These are phyloP conservation scores for Glebionis coronaria DNA, from an alignment of 129 eudicot genomes.

Conservation along the genomic window DNA sequence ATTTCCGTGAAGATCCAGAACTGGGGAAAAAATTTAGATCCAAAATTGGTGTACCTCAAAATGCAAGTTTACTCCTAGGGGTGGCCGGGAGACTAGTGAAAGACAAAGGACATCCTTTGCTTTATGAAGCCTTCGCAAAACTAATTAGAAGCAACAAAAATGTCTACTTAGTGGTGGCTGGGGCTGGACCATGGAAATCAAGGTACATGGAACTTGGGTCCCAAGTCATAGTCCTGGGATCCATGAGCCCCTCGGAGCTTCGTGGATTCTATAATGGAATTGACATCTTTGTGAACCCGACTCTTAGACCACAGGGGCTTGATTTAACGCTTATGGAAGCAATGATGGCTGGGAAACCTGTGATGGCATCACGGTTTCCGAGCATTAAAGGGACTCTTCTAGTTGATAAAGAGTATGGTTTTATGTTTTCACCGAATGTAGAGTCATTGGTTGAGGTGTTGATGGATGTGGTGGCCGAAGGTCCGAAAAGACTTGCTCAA, in stretches of 20 bases:
- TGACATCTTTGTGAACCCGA: slow-evolving; percentile 90
- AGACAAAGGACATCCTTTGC: slow-evolving; percentile 90
- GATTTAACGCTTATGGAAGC: slow-evolving; percentile 97
- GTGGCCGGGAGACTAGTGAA: slow-evolving; percentile 91
- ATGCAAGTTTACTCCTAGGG: slow-evolving; percentile 80
- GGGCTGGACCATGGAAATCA: slow-evolving; percentile 84
- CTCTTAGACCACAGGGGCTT: slow-evolving; percentile 92
- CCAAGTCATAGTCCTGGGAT: slow-evolving; percentile 75
- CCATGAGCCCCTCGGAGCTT: slow-evolving; percentile 69
- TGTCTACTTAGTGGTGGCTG: slow-evolving; percentile 74
- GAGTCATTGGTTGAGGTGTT: slow-evolving; percentile 60
- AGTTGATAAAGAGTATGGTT: slow-evolving; percentile 72
- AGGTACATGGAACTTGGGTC: slow-evolving; percentile 74
- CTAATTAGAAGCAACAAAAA: slow-evolving; percentile 38
- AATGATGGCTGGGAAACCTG: slow-evolving; percentile 90
- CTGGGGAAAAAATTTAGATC: slow-evolving; percentile 57
- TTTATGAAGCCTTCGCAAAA: slow-evolving; percentile 64
- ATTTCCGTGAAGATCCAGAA: slow-evolving; percentile 46
- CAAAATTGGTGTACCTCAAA: slow-evolving; percentile 58
- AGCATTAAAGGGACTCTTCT: slow-evolving; percentile 84
- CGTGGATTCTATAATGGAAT: slow-evolving; percentile 76
- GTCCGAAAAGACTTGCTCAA: slow-evolving; percentile 36
- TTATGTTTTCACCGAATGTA: slow-evolving; percentile 87
- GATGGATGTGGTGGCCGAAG: slow-evolving; percentile 70
- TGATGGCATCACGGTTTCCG: slow-evolving; percentile 93